A percentile compares a stretch with the other conserved stretches of the same genome.
These are phyloP conservation scores for Geranium brycei DNA, from an alignment of 345 rosid genomes.

Conservation along the genomic window DNA sequence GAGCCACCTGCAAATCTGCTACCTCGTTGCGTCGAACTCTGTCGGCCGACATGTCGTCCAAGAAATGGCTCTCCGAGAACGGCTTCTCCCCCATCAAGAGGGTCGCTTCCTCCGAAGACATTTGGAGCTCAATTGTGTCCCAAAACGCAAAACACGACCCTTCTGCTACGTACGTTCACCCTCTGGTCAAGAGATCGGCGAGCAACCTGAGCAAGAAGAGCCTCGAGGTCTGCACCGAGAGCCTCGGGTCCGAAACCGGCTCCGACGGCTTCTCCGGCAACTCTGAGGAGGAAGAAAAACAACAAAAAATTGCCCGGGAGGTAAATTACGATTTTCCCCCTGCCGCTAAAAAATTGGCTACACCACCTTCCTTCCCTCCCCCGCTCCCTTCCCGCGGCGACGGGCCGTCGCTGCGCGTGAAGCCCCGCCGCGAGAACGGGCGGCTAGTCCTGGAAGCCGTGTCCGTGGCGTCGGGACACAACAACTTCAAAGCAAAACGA, in stretches of 20 bases:
- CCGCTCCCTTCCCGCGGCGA: conserved; percentile 45
- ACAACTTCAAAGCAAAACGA: conserved; percentile 67
- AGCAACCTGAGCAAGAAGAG: conserved; percentile 63
- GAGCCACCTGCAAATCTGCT: conserved; percentile 1
- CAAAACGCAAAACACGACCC: conserved; percentile 22
- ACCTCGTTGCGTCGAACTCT: conserved; percentile 63
- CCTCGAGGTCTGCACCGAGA: conserved; percentile 86
- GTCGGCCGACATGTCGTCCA: conserved; percentile 81
- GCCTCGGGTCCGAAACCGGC: conserved; percentile 97
- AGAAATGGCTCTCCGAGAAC: conserved; percentile 46
- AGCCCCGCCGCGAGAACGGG: conserved; percentile 72
- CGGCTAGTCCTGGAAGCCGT: conserved; percentile 83
- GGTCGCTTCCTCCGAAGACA: conserved; percentile 45
- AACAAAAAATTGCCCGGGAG: neutral
- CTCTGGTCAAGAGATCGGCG: conserved; percentile 45
- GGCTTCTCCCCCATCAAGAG: conserved; percentile 45
- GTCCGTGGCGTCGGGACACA: conserved; percentile 39
- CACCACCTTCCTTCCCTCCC: conserved; percentile 57
- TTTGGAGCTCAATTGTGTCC: conserved; percentile 34
- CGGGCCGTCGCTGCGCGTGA: conserved; percentile 54
- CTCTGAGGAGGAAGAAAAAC: conserved; percentile 22
- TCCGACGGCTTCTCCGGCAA: conserved; percentile 61
- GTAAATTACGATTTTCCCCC: conserved; percentile 1
- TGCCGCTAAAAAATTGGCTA: conserved; percentile 15
- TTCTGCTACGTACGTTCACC: conserved; percentile 52